Evolutionary conservation across 345 rosid species (phyloP).

Genomic region (Eucalyptus tenuipes): DNA sequence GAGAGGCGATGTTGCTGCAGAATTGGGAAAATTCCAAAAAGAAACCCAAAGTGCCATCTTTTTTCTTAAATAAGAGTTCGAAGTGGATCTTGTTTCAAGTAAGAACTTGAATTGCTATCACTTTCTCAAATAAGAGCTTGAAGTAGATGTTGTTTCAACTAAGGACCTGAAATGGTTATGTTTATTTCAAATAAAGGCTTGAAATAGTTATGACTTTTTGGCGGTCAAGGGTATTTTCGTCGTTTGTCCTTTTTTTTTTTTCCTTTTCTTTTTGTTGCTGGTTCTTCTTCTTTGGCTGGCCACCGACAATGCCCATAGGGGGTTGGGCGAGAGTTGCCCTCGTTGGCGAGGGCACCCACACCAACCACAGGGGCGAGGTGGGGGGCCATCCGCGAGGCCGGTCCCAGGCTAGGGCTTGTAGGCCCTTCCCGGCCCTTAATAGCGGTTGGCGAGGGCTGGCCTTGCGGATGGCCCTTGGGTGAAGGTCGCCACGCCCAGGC

Average conservation of each 20-base stretch:
- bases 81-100: too few relatives aligned
- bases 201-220: accelerated
- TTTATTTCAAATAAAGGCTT: accelerated
- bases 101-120: too few relatives aligned
- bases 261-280: too few relatives aligned
- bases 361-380: accelerated
- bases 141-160: too few relatives aligned
- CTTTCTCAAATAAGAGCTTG: accelerated
- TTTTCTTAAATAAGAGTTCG: accelerated
- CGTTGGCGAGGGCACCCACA: too few relatives aligned
- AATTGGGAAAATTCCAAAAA: too few relatives aligned
- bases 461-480: accelerated
- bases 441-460: accelerated
- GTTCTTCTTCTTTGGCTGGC: too few relatives aligned
- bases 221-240: accelerated
- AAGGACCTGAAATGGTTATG: too few relatives aligned
- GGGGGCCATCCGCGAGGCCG: accelerated
- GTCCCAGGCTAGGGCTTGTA: accelerated
- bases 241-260: too few relatives aligned
- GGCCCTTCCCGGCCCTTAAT: accelerated
- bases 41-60: accelerated
- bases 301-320: accelerated
- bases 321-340: too few relatives aligned
- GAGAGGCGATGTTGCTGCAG: too few relatives aligned
- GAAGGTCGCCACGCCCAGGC: accelerated